Evolutionary conservation across 257 asterid species (phyloP), one percentile per base, ranked within the genome.

Genomic region (Solanum ahanhuiri): DNA sequence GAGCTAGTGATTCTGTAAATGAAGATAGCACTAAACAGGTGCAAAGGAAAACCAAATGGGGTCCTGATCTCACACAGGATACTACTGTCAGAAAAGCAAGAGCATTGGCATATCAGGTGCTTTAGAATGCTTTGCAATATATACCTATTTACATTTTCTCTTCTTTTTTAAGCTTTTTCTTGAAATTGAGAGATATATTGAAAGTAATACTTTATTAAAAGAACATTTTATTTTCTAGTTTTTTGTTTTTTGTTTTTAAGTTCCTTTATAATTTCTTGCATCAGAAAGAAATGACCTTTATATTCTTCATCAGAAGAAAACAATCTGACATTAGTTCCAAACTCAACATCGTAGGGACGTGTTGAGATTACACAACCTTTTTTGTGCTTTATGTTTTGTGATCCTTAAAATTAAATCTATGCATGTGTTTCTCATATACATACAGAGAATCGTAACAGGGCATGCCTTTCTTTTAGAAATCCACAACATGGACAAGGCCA

Each of bases 11-110:
- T 75, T 45, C 89, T 54, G 83, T 81, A 39, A 93, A 89, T 31
- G 95, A 91, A 83, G 98, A 95, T 82, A 86, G 91, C 77, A 88
- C 82, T 81, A 91, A 91, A 86, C 91, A 82, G 87, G 91, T 84
- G 77, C 93, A 84, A 75, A 93, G 98, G 87, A 95, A 96, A 89
- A 95, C 98, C 89, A 94, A 92, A 92, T 96, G 99, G 99, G 99
- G 97, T 75, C 95, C 96, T 84, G 98, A 95, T 91, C 92, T 92
- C 48, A 89, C 95, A 22, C 88, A 89, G 87, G 99, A 94, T 88
- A 51, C 93, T 69, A 86, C 96, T 85, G 97, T 94, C 79, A 91
- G 95, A 83, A 96, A 91, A 91, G 98, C 94, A 86, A 93, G 97
- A 90, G 94, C 97, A 77, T 86, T 87, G 87, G 98, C 98, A 4